Conservation (phyloP, 1,284 basidiomycete genomes). For the Lignosus rhinocerotis region DNA sequence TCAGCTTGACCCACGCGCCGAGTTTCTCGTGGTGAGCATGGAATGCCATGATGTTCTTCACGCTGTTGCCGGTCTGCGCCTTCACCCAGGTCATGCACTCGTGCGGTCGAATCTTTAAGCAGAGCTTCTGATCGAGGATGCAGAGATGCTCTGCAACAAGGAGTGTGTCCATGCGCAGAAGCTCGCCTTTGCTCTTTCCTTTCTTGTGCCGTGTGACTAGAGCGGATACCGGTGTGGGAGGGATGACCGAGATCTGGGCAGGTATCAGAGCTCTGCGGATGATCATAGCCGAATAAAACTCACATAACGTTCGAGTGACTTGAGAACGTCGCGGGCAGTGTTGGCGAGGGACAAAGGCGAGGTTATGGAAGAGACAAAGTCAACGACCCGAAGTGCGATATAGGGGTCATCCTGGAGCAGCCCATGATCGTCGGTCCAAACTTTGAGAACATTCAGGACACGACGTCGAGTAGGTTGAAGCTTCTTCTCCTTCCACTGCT, state of each 20-base stretch:
- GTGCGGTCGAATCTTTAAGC: slow-evolving; percentile 56
- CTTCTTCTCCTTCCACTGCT: slow-evolving; percentile 67
- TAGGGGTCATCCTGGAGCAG: slow-evolving; percentile 65
- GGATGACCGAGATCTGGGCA: slow-evolving; percentile 29
- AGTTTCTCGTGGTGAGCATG: slow-evolving; percentile 62
- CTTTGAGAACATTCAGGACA: slow-evolving; percentile 54
- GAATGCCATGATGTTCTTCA: slow-evolving; percentile 53
- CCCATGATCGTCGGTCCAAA: slow-evolving; percentile 63
- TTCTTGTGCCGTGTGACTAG: slow-evolving; percentile 34
- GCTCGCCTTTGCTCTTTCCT: slow-evolving; percentile 49
- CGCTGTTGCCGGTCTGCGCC: slow-evolving; percentile 37
- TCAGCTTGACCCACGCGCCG: slow-evolving; percentile 64
- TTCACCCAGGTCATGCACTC: slow-evolving; percentile 62
- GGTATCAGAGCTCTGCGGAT: neutral
- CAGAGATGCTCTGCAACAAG: slow-evolving; percentile 67
- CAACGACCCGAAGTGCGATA: slow-evolving; percentile 53
- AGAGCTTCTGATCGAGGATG: slow-evolving; percentile 57
- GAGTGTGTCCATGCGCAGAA: slow-evolving; percentile 52
- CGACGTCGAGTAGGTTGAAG: slow-evolving; percentile 56
- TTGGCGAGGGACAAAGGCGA: slow-evolving; percentile 44
- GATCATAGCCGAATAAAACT: slow-evolving; percentile 22
- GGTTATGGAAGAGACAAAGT: slow-evolving; percentile 52
- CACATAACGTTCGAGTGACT: slow-evolving; percentile 58
- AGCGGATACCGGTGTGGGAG: slow-evolving; percentile 26
- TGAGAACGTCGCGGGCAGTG: slow-evolving; percentile 50